Evolutionary conservation across 23 red algal genomes (phyloP), one percentile per base, ranked within the genome.

Genomic region (Gracilariopsis chorda): DNA sequence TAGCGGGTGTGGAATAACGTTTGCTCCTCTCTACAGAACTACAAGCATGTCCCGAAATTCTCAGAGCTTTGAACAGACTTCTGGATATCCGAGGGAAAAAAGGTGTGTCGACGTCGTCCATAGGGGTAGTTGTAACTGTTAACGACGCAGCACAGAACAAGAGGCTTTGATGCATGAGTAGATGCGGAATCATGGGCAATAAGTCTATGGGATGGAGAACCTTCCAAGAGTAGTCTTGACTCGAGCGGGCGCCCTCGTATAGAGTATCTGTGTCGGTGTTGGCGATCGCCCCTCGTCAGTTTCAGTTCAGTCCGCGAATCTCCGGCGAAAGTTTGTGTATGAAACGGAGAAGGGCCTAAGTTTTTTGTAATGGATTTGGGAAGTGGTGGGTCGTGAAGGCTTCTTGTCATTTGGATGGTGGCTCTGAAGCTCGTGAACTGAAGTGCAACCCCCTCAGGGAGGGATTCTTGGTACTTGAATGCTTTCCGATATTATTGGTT

Each of bases 271-370:
- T n/a, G 42, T 32, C 57, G 51, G 12, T n/a, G 25, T 61, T 4
- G n/a, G 52, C 9, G 71, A 90, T 33, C 68, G 86, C n/a, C 25
- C 80, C 95, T 3, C 63, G 95, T 17, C 95, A 97, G 51, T 97
- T 97, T 88, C 90, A 97, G 58, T 97, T 94, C 75, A 80, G 90
- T 84, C 95, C 95, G 11, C 21, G 32, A 45, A 30, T 73, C 2
- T 44, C 89, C 19, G 86, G 63, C 7, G 65, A 80, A 12, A n/a
- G n/a, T 33, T 97, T 20, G 91, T 91, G 14, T 73, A 90, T 29
- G 95, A 90, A 11, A 94, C 84, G 41, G 73, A 93, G 16, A 43
- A 90, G 49, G 95, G 95, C 41, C 55, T n/a, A n/a, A 80, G 19
- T 76, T 94, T 55, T 30, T 90, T 1, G 42, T 97, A 21, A 51